These are phyloP conservation scores for Vanilla planifolia DNA, from an alignment of 106 monocot species.

Conservation along the genomic window DNA sequence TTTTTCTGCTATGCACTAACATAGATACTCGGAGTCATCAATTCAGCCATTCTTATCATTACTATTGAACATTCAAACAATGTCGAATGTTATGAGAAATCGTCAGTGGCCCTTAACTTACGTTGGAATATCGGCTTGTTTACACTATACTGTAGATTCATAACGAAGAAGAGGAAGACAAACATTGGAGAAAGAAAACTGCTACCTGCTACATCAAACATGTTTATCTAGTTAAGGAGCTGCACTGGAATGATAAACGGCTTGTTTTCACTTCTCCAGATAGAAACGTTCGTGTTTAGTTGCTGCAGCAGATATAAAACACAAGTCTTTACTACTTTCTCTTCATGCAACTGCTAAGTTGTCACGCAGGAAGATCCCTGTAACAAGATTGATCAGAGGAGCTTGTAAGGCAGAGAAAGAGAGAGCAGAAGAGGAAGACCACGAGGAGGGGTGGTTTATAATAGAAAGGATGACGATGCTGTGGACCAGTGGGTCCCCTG, in stretches of 20 bases:
- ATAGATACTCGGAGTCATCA: no score
- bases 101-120: neutral
- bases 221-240: neutral
- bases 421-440: neutral
- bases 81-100: neutral
- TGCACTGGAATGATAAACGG: neutral
- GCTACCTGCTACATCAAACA: slow-evolving; percentile 4
- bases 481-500: no score
- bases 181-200: neutral
- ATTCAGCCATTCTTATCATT: no score
- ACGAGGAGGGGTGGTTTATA: no score
- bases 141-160: no score
- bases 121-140: neutral
- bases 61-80: neutral
- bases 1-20: no score
- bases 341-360: neutral
- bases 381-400: neutral
- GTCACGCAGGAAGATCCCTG: neutral
- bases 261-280: neutral
- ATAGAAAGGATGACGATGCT: no score
- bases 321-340: neutral
- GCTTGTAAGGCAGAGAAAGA: neutral
- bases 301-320: neutral
- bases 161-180: no score
- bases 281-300: no score